A percentile compares a stretch with the other conserved stretches of the same genome.
Evolutionary conservation across 1,284 basidiomycete genomes (phyloP).

Genomic region (Leccinum pachyderme): DNA sequence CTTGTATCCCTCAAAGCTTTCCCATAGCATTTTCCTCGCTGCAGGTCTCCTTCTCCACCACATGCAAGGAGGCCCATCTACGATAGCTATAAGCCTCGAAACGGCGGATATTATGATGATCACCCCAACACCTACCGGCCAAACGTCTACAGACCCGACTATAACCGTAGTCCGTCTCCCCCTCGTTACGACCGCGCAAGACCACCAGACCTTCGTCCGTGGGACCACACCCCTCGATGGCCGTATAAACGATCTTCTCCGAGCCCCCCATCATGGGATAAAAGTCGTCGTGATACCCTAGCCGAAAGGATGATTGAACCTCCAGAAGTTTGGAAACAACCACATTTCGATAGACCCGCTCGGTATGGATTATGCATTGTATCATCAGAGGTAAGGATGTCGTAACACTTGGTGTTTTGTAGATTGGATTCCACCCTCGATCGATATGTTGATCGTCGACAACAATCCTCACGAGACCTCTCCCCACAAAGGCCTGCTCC

Average conservation of each 20-base stretch:
- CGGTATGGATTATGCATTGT: conserved; percentile 28
- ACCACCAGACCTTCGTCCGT: conserved; percentile 30
- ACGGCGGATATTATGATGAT: conserved; percentile 41
- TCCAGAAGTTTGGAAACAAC: conserved; percentile 67
- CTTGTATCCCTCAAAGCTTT: conserved; percentile 27
- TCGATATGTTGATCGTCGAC: conserved; percentile 34
- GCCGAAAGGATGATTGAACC: conserved; percentile 67
- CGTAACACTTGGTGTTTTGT: conserved; percentile 15
- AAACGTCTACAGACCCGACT: conserved; percentile 33
- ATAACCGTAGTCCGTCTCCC: conserved; percentile 49
- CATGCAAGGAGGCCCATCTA: conserved; percentile 44
- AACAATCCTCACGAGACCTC: conserved; percentile 30
- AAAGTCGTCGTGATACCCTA: conserved; percentile 40
- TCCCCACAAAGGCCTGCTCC: conserved; percentile 35
- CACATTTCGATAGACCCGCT: conserved; percentile 37
- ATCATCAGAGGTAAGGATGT: conserved; percentile 23
- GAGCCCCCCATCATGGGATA: conserved; percentile 35
- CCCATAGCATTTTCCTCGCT: conserved; percentile 42
- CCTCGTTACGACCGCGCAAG: conserved; percentile 45
- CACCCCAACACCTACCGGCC: conserved; percentile 44
- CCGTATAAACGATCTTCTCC: conserved; percentile 31
- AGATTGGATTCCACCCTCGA: conserved; percentile 30
- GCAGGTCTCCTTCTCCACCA: conserved; percentile 46
- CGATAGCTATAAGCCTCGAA: conserved; percentile 49
- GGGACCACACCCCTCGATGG: conserved; percentile 36